Percentiles rank a stretch among this genome's conserved stretches.
Evolutionary conservation across 2,329 filamentous ascomycete species (phyloP).

Genomic region (Stagonosporopsis vannaccii): DNA sequence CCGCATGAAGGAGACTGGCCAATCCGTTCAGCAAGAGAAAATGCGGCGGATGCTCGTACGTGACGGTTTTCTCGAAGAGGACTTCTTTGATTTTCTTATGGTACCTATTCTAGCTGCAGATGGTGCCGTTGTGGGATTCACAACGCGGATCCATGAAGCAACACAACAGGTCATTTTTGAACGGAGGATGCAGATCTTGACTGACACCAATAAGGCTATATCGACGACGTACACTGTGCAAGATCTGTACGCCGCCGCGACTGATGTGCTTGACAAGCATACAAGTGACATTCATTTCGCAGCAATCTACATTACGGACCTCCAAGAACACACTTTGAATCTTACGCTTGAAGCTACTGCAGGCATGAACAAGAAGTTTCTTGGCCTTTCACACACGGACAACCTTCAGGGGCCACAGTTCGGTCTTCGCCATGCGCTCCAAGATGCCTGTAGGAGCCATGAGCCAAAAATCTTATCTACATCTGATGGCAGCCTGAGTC

Average conservation of each 20-base stretch:
- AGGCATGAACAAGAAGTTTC: not conserved
- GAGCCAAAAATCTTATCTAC: constrained; percentile 1
- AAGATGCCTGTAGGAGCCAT: not conserved
- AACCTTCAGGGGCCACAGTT: not conserved
- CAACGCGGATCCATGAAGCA: constrained; percentile 81
- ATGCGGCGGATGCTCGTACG: constrained; percentile 75
- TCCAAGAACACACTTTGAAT: not conserved
- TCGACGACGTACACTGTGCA: constrained; percentile 5
- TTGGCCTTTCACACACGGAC: not conserved
- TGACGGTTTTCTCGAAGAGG: constrained; percentile 74
- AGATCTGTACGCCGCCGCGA: constrained; percentile 5
- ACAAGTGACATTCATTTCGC: constrained; percentile 11
- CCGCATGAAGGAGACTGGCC: constrained; percentile 70
- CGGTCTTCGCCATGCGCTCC: not conserved
- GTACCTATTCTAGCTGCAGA: constrained; percentile 76
- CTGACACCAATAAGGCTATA: constrained; percentile 7
- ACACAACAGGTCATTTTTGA: constrained; percentile 80
- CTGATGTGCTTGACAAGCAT: not conserved
- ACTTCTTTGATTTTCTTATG: constrained; percentile 82
- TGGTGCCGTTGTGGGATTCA: constrained; percentile 74
- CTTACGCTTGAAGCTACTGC: constrained; percentile 7
- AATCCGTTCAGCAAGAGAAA: constrained; percentile 83
- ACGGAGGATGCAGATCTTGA: constrained; percentile 72
- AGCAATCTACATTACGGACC: constrained; percentile 5
- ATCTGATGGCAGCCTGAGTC: not conserved